Base-by-base conservation (phyloP, 768 basidiomycete species). In the Xerocomus brunneocitrinus region DNA sequence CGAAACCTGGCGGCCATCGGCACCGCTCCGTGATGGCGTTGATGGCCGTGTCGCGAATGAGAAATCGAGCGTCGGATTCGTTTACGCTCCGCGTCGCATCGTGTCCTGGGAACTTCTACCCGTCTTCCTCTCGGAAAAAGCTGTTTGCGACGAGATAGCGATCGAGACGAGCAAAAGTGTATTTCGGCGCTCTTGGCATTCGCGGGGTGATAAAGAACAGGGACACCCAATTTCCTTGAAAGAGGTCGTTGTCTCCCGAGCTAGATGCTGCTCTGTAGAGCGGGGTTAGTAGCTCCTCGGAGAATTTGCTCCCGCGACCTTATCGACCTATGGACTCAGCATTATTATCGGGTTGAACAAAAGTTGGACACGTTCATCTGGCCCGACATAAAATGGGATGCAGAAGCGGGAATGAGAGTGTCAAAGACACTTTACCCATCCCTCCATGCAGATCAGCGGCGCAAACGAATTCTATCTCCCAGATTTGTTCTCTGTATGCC, bases 131-230 rank as follows among this genome's bases (percentile, higher is more conserved):
- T 50, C 54, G 48, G 44, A 40, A 40, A 8, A 40, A 40, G 40
- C 36, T 39, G 16, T 42, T 13, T 19, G 16, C 3, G 42, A 46
- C 43, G 54, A 24, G 50, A 53, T 30, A 57, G 42, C 42, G 39
- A 41, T 32, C 57, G 79, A 79, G 47, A 92, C 93, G 69, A 95
- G 95, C 50, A 83, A 82, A 73, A 93, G 92, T 35, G 92, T 94
- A 66, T 95, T 91, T 54, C 81, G 79, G 53, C 90, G 87, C 52
- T 70, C 97, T 95, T 8, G 56, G 31, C 39, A 16, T 31, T 46
- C 44, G 53, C 36, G 91, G 89, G 35, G 41, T 36, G 27, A 53
- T 43, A n/a, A 25, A n/a, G 24, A 34, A 43, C 30, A 48, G 24
- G 12, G 38, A 8, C 9, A 19, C 12, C 25, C 12, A 5, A 25